These are phyloP conservation scores for Sporothrix phasma DNA, from an alignment of 2,329 filamentous ascomycete species.

Conservation along the genomic window DNA sequence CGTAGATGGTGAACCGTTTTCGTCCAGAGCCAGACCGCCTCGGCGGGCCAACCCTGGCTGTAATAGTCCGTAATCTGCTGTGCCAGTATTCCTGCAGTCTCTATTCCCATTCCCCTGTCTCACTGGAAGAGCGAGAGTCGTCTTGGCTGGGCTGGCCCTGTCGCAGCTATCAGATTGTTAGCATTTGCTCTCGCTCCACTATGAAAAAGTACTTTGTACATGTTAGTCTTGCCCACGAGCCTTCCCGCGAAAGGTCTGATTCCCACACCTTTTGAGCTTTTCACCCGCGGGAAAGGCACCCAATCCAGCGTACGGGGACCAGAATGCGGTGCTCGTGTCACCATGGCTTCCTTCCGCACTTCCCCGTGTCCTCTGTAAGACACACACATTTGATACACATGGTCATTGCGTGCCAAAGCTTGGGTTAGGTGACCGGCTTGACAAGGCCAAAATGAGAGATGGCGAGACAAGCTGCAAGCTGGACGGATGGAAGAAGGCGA, in stretches of 20 bases:
- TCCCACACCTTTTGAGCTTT: neutral
- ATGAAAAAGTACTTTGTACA: no score
- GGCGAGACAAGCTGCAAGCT: neutral
- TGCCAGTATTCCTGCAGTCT: neutral
- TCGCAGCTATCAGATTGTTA: neutral
- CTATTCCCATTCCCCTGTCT: no score
- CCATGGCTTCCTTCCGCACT: neutral
- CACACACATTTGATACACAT: neutral
- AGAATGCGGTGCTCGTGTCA: neutral
- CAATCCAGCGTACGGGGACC: neutral
- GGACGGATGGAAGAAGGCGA: neutral
- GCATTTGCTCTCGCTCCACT: neutral
- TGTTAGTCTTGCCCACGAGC: no score
- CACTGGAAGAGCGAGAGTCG: neutral
- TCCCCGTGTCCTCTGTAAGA: neutral
- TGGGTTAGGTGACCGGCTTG: neutral
- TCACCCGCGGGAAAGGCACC: neutral
- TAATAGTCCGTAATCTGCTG: neutral
- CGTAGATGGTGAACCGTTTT: neutral
- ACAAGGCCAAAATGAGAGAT: neutral
- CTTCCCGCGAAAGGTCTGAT: no score
- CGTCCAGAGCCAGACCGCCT: no score
- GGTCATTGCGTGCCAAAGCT: neutral
- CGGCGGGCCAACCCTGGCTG: no score
- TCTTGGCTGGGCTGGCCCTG: neutral